These are phyloP conservation scores for Myxozyma udenii DNA, from an alignment of 805 yeast species.

Conservation along the genomic window DNA sequence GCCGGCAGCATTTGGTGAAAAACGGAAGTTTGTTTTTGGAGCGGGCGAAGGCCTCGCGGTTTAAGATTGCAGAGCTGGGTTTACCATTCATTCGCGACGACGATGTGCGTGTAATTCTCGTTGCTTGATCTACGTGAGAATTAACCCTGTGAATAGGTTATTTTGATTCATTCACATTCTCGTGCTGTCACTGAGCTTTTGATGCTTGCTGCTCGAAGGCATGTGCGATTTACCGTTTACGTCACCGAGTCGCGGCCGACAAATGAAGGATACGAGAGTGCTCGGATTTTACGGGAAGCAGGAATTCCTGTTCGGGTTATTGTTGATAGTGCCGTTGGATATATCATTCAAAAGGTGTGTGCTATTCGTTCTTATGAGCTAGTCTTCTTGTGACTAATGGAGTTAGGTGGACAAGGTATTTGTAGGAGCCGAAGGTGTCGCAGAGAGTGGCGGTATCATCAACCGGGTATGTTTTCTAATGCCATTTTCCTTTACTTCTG, in stretches of 20 bases:
- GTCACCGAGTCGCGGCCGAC: constrained; percentile 93
- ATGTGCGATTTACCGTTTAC: constrained; percentile 80
- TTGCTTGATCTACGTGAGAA: background rate
- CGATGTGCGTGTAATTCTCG: constrained; percentile 50
- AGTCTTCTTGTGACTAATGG: no score
- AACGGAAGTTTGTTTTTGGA: constrained; percentile 89
- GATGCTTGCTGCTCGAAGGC: constrained; percentile 69
- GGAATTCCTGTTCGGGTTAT: constrained; percentile 86
- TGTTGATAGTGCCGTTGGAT: constrained; percentile 92
- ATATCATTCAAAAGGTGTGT: constrained; percentile 64
- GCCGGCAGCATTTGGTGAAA: constrained; percentile 80
- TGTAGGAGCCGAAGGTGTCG: constrained; percentile 99
- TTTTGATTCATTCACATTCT: constrained; percentile 85
- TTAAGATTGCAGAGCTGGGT: constrained; percentile 83
- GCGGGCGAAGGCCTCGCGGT: constrained; percentile 86
- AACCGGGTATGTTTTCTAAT: constrained; percentile 51
- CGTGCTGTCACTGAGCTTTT: constrained; percentile 82
- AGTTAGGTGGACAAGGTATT: constrained; percentile 75
- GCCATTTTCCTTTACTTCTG: background rate
- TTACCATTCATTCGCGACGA: constrained; percentile 88
- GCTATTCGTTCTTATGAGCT: no score
- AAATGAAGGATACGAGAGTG: constrained; percentile 70
- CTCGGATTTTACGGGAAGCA: constrained; percentile 57
- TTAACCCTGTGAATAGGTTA: constrained; percentile 31
- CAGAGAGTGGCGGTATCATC: constrained; percentile 97